phyloP scores from a whole-genome alignment of 306 rosid genomes.

The Ormosia emarginata region DNA sequence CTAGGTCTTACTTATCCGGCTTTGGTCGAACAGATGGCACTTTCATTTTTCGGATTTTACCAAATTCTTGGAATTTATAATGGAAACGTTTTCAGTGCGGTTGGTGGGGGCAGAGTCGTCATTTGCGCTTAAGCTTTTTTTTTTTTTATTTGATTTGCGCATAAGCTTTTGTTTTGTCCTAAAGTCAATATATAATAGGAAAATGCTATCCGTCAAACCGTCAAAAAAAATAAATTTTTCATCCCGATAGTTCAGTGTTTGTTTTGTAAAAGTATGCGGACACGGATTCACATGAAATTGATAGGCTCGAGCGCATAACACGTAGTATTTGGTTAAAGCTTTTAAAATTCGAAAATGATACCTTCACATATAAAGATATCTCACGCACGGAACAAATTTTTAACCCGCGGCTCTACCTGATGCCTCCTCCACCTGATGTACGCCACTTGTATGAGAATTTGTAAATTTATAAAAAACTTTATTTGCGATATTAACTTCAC shows the following conservation, averaged over 20 bases:
- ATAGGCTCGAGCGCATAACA: background rate
- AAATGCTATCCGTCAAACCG: background rate
- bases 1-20: constrained; percentile 28
- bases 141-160: too few relatives aligned
- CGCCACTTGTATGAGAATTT: background rate
- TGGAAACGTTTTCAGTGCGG: constrained; percentile 52
- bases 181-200: background rate
- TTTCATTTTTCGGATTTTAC: constrained; percentile 28
- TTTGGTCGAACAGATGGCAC: constrained; percentile 40
- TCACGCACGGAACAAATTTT: background rate
- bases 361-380: background rate
- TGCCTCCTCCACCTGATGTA: background rate
- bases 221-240: background rate
- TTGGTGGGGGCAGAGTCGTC: constrained; percentile 71
- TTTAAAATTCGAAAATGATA: background rate
- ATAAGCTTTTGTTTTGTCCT: background rate
- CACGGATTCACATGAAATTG: background rate
- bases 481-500: background rate
- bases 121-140: background rate
- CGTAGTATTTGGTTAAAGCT: background rate
- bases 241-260: background rate
- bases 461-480: background rate
- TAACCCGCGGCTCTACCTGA: background rate
- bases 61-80: constrained; percentile 34
- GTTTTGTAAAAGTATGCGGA: background rate